phyloP scores from a whole-genome alignment of 768 basidiomycete genomes.

The Suillus clintonianus region DNA sequence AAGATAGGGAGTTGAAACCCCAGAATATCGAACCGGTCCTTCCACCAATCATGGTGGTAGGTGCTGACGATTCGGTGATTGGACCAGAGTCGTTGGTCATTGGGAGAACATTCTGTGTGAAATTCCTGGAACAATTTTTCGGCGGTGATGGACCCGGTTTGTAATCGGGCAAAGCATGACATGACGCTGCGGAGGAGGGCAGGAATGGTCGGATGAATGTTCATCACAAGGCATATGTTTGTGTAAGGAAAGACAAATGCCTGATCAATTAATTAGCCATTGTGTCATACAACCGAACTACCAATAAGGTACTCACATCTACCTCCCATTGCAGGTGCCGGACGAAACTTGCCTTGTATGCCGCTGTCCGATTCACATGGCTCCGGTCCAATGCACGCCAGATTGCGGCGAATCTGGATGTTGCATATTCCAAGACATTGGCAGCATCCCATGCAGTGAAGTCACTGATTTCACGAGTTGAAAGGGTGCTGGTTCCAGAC shows the following conservation, averaged over 20 bases:
- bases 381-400: neutral
- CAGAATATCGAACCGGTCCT: too few relatives aligned
- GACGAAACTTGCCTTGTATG: neutral
- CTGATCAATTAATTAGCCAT: neutral
- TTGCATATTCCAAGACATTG: neutral
- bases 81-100: neutral
- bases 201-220: neutral
- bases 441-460: neutral
- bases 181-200: neutral
- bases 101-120: neutral
- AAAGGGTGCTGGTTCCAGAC: neutral
- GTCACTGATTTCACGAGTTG: accelerated
- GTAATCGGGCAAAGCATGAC: accelerated
- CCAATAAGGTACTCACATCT: neutral
- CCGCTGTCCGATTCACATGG: neutral
- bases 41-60: too few relatives aligned
- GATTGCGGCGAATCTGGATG: neutral
- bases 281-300: too few relatives aligned
- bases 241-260: neutral
- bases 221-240: accelerated
- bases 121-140: neutral
- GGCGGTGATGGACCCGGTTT: accelerated
- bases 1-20: too few relatives aligned
- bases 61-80: accelerated
- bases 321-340: neutral